Evolutionary conservation across 1,284 basidiomycete species (phyloP).

Genomic region (Cryptococcus hybrid): DNA sequence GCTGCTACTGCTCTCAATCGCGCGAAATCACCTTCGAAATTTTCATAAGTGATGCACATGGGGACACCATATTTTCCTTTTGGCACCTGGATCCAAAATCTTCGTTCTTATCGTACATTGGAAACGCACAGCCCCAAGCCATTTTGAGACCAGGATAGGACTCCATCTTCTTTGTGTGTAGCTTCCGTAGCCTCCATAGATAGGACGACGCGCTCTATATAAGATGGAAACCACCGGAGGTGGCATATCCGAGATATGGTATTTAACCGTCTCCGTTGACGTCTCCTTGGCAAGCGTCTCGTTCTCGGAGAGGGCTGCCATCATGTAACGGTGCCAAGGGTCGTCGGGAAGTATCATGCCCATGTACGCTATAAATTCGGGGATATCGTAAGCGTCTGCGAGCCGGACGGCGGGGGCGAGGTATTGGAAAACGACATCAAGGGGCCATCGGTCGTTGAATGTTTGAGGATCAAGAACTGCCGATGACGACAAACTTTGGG

Average conservation of each 20-base stretch:
- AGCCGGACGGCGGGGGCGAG: constrained; percentile 1
- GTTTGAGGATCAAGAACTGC: background rate
- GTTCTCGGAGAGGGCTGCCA: constrained; percentile 1
- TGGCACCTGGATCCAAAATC: constrained; percentile 1
- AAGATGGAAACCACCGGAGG: background rate
- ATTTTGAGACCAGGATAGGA: background rate
- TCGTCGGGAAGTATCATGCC: background rate
- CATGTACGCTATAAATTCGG: background rate
- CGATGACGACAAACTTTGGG: background rate
- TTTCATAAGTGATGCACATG: background rate
- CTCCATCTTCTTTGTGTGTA: background rate
- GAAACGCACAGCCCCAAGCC: background rate
- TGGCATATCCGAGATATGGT: background rate
- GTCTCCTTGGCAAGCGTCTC: background rate
- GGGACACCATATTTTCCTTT: background rate
- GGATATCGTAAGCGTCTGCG: constrained; percentile 5
- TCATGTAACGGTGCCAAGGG: background rate
- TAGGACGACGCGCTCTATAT: background rate
- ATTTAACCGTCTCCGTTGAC: background rate
- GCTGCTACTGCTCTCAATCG: background rate
- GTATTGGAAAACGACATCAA: background rate
- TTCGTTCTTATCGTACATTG: background rate
- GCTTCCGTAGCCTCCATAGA: background rate
- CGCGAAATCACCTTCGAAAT: background rate
- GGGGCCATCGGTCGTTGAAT: background rate